A percentile compares a stretch with the other conserved stretches of the same genome.
phyloP scores from a whole-genome alignment of 139 green algal species.

The Deuterostichococcus epilithicus region DNA sequence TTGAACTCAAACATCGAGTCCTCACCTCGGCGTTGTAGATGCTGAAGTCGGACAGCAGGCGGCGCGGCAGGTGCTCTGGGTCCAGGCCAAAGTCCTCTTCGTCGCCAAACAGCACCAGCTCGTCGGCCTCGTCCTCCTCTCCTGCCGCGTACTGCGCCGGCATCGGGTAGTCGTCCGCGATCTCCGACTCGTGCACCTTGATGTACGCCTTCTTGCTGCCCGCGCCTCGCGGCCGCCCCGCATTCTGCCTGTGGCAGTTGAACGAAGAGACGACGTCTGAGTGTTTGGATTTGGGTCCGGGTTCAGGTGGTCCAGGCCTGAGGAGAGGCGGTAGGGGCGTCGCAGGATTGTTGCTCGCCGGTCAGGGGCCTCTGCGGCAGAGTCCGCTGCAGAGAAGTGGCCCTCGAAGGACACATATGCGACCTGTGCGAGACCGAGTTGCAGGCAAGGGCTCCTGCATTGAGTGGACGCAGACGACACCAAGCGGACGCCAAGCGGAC shows the following conservation, averaged over 20 bases:
- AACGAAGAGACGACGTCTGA: not conserved
- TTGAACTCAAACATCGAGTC: not conserved
- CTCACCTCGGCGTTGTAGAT: slow-evolving; percentile 81
- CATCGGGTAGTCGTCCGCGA: slow-evolving; percentile 92
- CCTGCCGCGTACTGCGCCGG: slow-evolving; percentile 68
- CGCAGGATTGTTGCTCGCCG: no score
- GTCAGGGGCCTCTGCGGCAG: no score
- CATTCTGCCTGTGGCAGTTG: not conserved
- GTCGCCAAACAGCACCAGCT: slow-evolving; percentile 74
- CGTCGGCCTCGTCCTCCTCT: slow-evolving; percentile 81
- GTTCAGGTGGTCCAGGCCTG: no score
- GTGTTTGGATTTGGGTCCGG: no score
- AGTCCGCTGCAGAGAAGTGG: no score
- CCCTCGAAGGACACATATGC: no score
- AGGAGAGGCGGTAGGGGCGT: no score
- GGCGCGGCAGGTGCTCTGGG: slow-evolving; percentile 72
- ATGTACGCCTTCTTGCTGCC: slow-evolving; percentile 59
- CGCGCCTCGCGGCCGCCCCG: not conserved
- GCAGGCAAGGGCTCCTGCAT: no score
- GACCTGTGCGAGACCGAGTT: no score
- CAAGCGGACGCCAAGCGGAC: no score
- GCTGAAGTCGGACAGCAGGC: slow-evolving; percentile 73
- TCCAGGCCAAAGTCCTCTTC: slow-evolving; percentile 65
- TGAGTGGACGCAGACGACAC: no score
- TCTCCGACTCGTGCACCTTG: slow-evolving; percentile 86